Percentiles rank a stretch among this genome's conserved stretches.
These are phyloP conservation scores for Vachellia pachyceras DNA, from an alignment of 306 rosid species.

Conservation along the genomic window DNA sequence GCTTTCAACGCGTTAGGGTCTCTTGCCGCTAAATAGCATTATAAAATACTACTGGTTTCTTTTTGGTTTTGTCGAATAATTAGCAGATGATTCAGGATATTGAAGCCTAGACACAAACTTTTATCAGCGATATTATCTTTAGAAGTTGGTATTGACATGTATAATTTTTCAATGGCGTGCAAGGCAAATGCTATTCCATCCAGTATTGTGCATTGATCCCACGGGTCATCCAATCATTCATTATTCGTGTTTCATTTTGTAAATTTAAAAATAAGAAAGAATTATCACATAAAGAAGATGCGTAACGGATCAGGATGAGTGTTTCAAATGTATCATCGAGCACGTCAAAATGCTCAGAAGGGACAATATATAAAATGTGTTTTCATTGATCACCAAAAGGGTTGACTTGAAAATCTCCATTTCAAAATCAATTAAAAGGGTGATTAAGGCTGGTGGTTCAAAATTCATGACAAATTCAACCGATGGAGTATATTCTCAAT, in stretches of 20 bases:
- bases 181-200: constrained; percentile 41
- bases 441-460: background rate
- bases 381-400: too few relatives aligned
- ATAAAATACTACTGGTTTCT: background rate
- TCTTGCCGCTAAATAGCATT: background rate
- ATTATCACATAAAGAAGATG: background rate
- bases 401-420: too few relatives aligned
- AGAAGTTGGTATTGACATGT: background rate
- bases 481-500: background rate
- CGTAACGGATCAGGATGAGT: too few relatives aligned
- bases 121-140: background rate
- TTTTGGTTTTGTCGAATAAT: background rate
- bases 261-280: background rate
- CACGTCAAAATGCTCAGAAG: background rate
- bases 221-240: constrained; percentile 9
- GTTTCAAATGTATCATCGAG: background rate
- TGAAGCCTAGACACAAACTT: background rate
- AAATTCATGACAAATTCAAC: background rate
- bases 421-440: background rate
- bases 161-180: constrained; percentile 36
- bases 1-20: background rate
- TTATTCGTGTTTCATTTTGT: constrained; percentile 6
- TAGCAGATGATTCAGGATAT: background rate
- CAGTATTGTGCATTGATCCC: constrained; percentile 19
- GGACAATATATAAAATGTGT: background rate